Percentiles rank a stretch among this genome's conserved stretches.
Evolutionary conservation across 2,329 filamentous ascomycete species (phyloP).

Genomic region (Cordyceps militaris): DNA sequence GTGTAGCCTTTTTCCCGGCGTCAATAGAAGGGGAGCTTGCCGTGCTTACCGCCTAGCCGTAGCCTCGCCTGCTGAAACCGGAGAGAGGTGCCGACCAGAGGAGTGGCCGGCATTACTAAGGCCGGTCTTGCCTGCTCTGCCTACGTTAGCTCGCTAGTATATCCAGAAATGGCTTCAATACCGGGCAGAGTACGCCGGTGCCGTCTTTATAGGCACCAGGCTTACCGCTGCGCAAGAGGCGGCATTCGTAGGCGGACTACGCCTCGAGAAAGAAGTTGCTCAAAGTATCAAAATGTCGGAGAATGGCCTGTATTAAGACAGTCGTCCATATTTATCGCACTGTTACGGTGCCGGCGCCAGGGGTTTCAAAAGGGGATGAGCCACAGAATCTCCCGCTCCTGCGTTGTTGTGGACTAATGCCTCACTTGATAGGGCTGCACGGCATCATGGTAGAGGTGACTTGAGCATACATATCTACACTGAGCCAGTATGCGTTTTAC

Average conservation of each 20-base stretch:
- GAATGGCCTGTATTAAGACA: neutral
- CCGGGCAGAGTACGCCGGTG: neutral
- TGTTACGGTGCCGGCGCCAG: slow-evolving; percentile 8
- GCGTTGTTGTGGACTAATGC: neutral
- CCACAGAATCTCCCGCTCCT: neutral
- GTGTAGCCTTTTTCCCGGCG: neutral
- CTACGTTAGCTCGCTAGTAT: slow-evolving; percentile 1
- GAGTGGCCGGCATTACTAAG: neutral
- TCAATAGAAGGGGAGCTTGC: neutral
- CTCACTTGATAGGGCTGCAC: too few relatives aligned
- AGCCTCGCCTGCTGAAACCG: neutral
- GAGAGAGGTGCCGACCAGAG: neutral
- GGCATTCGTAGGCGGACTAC: neutral
- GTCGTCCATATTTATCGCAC: neutral
- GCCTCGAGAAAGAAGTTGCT: neutral
- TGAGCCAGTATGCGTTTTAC: neutral
- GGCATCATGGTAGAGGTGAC: too few relatives aligned
- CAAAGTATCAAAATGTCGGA: neutral
- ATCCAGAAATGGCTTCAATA: slow-evolving; percentile 4
- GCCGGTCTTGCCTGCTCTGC: neutral
- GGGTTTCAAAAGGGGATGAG: slow-evolving; percentile 9
- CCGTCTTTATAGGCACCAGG: neutral
- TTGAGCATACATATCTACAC: neutral
- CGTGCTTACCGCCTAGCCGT: neutral
- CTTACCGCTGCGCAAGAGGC: neutral